Evolutionary conservation across 257 asterid species (phyloP).

Genomic region (Verbascum thapsus): DNA sequence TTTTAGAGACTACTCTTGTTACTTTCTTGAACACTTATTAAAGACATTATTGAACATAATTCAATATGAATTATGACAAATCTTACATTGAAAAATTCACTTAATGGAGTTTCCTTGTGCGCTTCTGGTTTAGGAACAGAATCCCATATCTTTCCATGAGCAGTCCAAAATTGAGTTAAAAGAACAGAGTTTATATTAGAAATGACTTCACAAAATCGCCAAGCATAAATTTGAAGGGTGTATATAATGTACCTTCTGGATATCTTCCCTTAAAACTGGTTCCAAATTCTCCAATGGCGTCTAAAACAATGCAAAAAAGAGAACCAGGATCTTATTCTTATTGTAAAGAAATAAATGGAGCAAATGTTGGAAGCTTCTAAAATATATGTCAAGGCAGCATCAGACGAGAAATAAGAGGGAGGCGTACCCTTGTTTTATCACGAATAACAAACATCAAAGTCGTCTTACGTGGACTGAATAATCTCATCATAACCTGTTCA

Average conservation of each 20-base stretch:
- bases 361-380: neutral
- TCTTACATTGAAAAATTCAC: conserved; percentile 98
- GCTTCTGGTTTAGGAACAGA: conserved; percentile 95
- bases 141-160: conserved; percentile 80
- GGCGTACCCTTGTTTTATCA: conserved; percentile 86
- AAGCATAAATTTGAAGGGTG: conserved; percentile 19
- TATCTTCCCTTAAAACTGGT: conserved; percentile 88
- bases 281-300: conserved; percentile 95
- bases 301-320: conserved; percentile 44
- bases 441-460: conserved; percentile 97
- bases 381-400: conserved; percentile 3
- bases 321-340: conserved; percentile 10
- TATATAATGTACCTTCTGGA: conserved; percentile 74
- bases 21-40: conserved; percentile 15
- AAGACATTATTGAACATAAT: neutral
- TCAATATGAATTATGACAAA: too few relatives aligned
- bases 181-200: conserved; percentile 22
- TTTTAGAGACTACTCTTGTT: conserved; percentile 22
- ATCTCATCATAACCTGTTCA: conserved; percentile 92
- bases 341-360: conserved; percentile 23
- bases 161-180: conserved; percentile 23
- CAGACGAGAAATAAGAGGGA: conserved; percentile 28
- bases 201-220: neutral
- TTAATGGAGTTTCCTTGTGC: conserved; percentile 84
- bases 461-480: conserved; percentile 93